Evolutionary conservation across 2,329 filamentous ascomycete genomes (phyloP).

Genomic region (Cercospora sesami): DNA sequence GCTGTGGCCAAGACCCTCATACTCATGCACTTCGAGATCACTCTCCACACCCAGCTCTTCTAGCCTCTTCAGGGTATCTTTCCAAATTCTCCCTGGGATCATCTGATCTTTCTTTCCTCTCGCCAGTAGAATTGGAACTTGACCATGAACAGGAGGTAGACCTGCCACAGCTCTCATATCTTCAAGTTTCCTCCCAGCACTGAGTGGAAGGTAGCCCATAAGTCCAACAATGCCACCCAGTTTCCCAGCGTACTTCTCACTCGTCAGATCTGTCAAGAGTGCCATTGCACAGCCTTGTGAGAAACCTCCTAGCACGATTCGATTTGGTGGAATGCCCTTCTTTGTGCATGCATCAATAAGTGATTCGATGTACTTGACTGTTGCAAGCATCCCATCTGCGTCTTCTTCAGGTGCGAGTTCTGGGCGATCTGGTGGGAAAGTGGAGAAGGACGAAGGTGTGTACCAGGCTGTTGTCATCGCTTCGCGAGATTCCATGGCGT

Average conservation of each 20-base stretch:
- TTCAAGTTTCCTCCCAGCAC: slow-evolving; percentile 35
- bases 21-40: slow-evolving; percentile 46
- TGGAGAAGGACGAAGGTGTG: slow-evolving; percentile 43
- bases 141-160: slow-evolving; percentile 39
- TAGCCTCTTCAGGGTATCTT: slow-evolving; percentile 46
- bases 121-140: slow-evolving; percentile 49
- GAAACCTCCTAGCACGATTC: slow-evolving; percentile 51
- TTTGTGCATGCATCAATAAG: slow-evolving; percentile 46
- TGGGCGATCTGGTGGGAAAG: slow-evolving; percentile 42
- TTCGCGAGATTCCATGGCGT: slow-evolving; percentile 50
- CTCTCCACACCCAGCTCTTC: slow-evolving; percentile 43
- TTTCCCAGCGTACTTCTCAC: slow-evolving; percentile 41
- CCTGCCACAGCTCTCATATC: slow-evolving; percentile 42
- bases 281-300: slow-evolving; percentile 50
- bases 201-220: slow-evolving; percentile 51
- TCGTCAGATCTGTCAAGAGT: slow-evolving; percentile 45
- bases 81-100: slow-evolving; percentile 48
- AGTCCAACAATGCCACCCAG: slow-evolving; percentile 47
- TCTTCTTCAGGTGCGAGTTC: slow-evolving; percentile 42
- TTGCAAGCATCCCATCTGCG: slow-evolving; percentile 44
- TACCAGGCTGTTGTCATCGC: slow-evolving; percentile 50
- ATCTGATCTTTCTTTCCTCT: slow-evolving; percentile 51
- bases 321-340: slow-evolving; percentile 43
- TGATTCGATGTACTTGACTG: slow-evolving; percentile 44
- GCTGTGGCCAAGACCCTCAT: slow-evolving; percentile 52